Percentiles rank a stretch among this genome's conserved stretches.
Conservation (phyloP, 306 rosid genomes). For the Crataegus laevigata region DNA sequence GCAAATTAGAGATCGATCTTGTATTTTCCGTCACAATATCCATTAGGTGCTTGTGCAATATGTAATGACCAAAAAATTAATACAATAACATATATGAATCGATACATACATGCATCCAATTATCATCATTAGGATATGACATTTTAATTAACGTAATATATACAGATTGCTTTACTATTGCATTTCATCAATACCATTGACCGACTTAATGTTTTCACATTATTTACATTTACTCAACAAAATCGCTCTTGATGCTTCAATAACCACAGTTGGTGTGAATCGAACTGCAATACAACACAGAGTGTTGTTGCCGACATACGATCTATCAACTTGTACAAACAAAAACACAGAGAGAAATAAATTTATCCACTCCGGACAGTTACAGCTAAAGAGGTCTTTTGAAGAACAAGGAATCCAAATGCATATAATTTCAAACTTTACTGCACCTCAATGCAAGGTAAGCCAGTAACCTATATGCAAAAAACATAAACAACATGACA, state of each 20-base stretch:
- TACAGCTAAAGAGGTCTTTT: not conserved
- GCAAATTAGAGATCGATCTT: too few relatives aligned
- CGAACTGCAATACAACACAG: not conserved
- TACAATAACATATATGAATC: not conserved
- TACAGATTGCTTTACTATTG: not conserved
- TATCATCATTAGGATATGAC: not conserved
- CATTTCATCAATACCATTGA: not conserved
- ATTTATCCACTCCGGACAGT: not conserved
- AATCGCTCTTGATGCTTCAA: not conserved
- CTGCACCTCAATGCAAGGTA: constrained; percentile 68
- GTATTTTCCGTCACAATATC: too few relatives aligned
- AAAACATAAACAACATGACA: constrained; percentile 60
- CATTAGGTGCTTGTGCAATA: not conserved
- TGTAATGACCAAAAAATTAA: not conserved
- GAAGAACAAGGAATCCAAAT: not conserved
- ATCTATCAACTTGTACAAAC: not conserved
- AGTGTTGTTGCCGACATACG: not conserved
- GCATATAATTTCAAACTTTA: constrained; percentile 30
- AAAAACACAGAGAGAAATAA: not conserved
- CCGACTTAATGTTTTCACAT: not conserved
- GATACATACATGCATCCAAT: too few relatives aligned
- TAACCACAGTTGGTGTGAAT: not conserved
- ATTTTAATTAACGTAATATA: too few relatives aligned
- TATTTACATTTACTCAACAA: not conserved
- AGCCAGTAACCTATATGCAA: constrained; percentile 72